A percentile compares a stretch with the other conserved stretches of the same genome.
These are phyloP conservation scores for Tolypocladium ovalisporum DNA, from an alignment of 2,329 filamentous ascomycete species.

Conservation along the genomic window DNA sequence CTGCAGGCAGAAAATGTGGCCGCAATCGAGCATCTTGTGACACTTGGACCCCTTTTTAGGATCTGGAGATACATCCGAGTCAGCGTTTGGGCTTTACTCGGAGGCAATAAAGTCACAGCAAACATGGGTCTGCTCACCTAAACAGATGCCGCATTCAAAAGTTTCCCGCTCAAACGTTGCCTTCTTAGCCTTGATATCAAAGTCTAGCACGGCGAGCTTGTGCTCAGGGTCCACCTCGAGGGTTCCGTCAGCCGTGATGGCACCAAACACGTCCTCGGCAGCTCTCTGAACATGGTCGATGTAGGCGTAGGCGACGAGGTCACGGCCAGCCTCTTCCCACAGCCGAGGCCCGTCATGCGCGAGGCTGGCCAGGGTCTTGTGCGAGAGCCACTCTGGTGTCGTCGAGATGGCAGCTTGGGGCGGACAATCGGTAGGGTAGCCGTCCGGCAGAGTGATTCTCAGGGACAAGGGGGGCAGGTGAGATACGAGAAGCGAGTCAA, in stretches of 20 bases:
- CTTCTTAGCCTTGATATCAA: constrained; percentile 63
- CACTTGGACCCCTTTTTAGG: constrained; percentile 80
- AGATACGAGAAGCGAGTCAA: constrained; percentile 38
- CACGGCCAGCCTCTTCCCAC: constrained; percentile 52
- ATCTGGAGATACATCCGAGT: constrained; percentile 37
- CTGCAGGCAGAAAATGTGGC: constrained; percentile 81
- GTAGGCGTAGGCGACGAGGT: constrained; percentile 49
- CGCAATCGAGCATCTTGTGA: constrained; percentile 72
- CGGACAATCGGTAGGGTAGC: constrained; percentile 44
- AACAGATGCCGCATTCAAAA: constrained; percentile 78
- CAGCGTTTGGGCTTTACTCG: not conserved
- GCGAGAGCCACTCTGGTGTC: constrained; percentile 45
- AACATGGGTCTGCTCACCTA: constrained; percentile 35
- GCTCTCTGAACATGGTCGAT: constrained; percentile 52
- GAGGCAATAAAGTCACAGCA: not conserved
- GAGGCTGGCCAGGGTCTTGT: constrained; percentile 34
- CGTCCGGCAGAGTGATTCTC: constrained; percentile 40
- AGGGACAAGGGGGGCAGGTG: constrained; percentile 49
- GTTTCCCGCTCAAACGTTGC: constrained; percentile 72
- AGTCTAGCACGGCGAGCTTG: constrained; percentile 66
- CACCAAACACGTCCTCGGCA: constrained; percentile 49
- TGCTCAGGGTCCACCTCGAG: constrained; percentile 43
- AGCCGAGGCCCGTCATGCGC: constrained; percentile 38
- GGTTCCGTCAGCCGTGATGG: constrained; percentile 34
- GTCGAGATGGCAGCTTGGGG: constrained; percentile 42